A percentile compares a stretch with the other conserved stretches of the same genome.
Conservation (phyloP, 768 basidiomycete genomes). For the Amanita phalloides region DNA sequence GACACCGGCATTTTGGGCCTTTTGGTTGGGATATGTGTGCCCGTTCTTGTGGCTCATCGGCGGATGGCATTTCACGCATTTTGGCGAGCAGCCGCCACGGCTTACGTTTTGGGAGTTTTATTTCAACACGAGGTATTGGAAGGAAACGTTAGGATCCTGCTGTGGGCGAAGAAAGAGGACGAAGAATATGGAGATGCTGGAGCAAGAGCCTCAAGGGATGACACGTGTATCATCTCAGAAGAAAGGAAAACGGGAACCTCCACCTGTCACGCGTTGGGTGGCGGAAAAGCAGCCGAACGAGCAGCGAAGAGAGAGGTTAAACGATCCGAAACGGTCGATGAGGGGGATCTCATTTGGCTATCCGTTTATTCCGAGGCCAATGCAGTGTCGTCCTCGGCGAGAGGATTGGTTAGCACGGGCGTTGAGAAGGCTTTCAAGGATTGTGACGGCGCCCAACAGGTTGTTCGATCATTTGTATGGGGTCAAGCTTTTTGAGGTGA, state of each 20-base stretch:
- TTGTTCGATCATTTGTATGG: conserved; percentile 33
- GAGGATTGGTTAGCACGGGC: conserved; percentile 13
- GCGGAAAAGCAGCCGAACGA: conserved; percentile 33
- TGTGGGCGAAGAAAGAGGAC: conserved; percentile 12
- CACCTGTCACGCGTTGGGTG: conserved; percentile 30
- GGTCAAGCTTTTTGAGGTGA: conserved; percentile 29
- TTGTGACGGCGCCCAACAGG: conserved; percentile 34
- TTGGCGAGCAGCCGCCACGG: conserved; percentile 34
- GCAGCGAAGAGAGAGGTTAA: conserved; percentile 29
- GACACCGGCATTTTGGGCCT: conserved; percentile 49
- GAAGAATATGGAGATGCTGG: conserved; percentile 8
- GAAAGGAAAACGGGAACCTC: conserved; percentile 18
- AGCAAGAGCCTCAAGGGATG: conserved; percentile 10
- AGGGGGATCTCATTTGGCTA: conserved; percentile 43
- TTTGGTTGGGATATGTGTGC: conserved; percentile 65
- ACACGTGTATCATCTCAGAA: conserved; percentile 9
- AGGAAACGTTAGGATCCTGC: conserved; percentile 23
- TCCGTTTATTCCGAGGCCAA: conserved; percentile 47
- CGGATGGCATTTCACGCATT: conserved; percentile 54
- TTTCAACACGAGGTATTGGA: conserved; percentile 26
- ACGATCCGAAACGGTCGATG: conserved; percentile 32
- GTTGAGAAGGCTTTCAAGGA: conserved; percentile 12
- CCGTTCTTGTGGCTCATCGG: conserved; percentile 72
- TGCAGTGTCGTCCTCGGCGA: conserved; percentile 11
- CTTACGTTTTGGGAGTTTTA: conserved; percentile 37